Percentiles rank a stretch among this genome's conserved stretches.
These are phyloP conservation scores for Quercus phellos DNA, from an alignment of 331 rosid genomes.

Conservation along the genomic window DNA sequence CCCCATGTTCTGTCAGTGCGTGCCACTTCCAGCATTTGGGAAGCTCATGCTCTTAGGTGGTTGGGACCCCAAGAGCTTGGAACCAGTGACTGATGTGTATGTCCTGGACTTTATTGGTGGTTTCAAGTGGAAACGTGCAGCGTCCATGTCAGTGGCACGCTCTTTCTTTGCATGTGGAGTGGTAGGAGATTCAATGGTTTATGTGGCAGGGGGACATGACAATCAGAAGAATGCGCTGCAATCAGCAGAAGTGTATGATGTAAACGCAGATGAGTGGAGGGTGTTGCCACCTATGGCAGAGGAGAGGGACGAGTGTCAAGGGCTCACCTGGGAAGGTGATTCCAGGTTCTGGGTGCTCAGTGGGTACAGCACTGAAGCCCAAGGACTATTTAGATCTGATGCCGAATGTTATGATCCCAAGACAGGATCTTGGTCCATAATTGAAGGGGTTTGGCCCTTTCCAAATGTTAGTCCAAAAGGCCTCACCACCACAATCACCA, in stretches of 20 bases:
- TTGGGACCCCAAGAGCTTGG: background rate
- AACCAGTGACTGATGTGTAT: background rate
- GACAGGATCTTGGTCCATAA: background rate
- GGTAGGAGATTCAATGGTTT: background rate
- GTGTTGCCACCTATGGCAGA: background rate
- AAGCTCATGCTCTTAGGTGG: background rate
- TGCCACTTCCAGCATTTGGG: background rate
- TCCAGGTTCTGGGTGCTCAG: background rate
- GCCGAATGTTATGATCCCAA: background rate
- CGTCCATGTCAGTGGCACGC: background rate
- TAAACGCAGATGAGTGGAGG: background rate
- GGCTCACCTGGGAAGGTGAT: background rate
- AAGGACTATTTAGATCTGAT: background rate
- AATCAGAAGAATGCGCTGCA: background rate
- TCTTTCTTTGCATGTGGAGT: background rate
- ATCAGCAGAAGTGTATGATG: background rate
- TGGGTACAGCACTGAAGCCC: background rate
- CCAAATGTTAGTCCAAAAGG: background rate
- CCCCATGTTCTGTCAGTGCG: conserved; percentile 1
- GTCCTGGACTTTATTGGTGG: background rate
- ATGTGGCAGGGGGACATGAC: conserved; percentile 1
- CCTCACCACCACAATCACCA: background rate
- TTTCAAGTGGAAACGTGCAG: background rate
- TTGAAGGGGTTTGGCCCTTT: background rate
- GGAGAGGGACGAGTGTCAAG: conserved; percentile 2